These are phyloP conservation scores for Oropetium thomaeum DNA, from an alignment of 176 grass and related monocot genomes.

Conservation along the genomic window DNA sequence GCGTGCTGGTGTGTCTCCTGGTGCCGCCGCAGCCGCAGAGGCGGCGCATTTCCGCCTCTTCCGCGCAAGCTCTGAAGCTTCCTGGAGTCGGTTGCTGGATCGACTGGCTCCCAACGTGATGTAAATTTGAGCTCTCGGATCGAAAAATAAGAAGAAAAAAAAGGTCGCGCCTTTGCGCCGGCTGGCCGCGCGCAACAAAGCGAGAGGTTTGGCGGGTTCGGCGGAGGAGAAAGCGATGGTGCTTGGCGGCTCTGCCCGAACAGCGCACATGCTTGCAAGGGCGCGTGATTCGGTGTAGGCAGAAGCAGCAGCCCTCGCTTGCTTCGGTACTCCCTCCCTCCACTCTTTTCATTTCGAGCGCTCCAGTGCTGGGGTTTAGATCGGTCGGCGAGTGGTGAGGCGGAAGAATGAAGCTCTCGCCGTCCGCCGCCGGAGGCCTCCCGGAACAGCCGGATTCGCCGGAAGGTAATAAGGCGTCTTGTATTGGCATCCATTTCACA, in stretches of 20 bases:
- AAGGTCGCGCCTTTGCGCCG: slow-evolving; percentile 11
- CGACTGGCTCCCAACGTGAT: neutral
- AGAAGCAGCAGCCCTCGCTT: neutral
- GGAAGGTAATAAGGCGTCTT: slow-evolving; percentile 45
- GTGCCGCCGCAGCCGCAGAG: slow-evolving; percentile 19
- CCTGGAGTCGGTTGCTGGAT: neutral
- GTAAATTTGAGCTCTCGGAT: slow-evolving; percentile 24
- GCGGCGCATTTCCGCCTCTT: slow-evolving; percentile 32
- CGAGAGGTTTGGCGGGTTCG: slow-evolving; percentile 9
- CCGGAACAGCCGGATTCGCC: slow-evolving; percentile 40
- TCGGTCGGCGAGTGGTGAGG: slow-evolving; percentile 3
- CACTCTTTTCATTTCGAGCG: neutral
- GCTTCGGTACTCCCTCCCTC: neutral
- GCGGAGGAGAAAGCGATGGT: slow-evolving; percentile 32
- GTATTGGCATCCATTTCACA: slow-evolving; percentile 32
- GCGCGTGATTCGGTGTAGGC: slow-evolving; percentile 37
- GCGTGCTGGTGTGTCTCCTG: neutral
- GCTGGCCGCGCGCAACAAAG: neutral
- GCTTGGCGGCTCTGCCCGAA: slow-evolving; percentile 10
- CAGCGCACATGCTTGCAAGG: slow-evolving; percentile 24
- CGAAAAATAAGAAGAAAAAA: neutral
- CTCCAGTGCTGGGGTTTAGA: neutral
- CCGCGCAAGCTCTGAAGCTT: neutral
- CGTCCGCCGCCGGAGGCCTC: slow-evolving; percentile 26
- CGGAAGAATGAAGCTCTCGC: slow-evolving; percentile 44